phyloP scores from a whole-genome alignment of 805 yeast species.

The Metschnikowia matae region DNA sequence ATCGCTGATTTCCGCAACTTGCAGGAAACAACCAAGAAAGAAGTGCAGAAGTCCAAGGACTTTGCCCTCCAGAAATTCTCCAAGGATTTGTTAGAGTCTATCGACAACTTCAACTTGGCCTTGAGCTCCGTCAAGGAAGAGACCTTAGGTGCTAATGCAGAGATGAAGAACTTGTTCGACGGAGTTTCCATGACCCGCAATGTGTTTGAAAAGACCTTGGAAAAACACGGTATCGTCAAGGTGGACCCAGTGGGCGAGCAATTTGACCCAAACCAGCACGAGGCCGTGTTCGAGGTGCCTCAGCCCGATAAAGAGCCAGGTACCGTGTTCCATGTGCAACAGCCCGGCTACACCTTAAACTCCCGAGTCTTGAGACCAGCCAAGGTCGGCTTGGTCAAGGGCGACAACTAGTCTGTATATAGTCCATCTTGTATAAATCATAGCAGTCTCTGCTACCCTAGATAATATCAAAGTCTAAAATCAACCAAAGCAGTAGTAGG shows the following conservation, averaged over 20 bases:
- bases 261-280: slow-evolving; percentile 90
- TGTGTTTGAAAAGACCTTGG: slow-evolving; percentile 78
- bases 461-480: no score
- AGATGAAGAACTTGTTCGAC: slow-evolving; percentile 67
- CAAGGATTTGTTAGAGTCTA: slow-evolving; percentile 80
- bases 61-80: slow-evolving; percentile 91
- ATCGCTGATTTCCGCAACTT: slow-evolving; percentile 90
- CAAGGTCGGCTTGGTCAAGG: slow-evolving; percentile 89
- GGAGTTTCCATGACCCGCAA: slow-evolving; percentile 90
- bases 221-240: slow-evolving; percentile 74
- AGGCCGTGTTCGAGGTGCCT: slow-evolving; percentile 85
- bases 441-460: neutral
- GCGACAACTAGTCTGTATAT: slow-evolving; percentile 17
- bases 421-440: slow-evolving; percentile 3
- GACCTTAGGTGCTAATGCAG: slow-evolving; percentile 40
- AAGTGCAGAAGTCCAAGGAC: slow-evolving; percentile 80
- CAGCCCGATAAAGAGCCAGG: slow-evolving; percentile 89
- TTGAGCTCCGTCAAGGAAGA: slow-evolving; percentile 66
- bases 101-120: slow-evolving; percentile 89
- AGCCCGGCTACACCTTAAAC: slow-evolving; percentile 80
- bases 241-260: slow-evolving; percentile 79
- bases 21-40: slow-evolving; percentile 86
- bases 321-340: slow-evolving; percentile 89
- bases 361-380: slow-evolving; percentile 91
- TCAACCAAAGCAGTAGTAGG: neutral